Base-by-base conservation (phyloP, 768 basidiomycete genomes). In the Steccherinum ochraceum region DNA sequence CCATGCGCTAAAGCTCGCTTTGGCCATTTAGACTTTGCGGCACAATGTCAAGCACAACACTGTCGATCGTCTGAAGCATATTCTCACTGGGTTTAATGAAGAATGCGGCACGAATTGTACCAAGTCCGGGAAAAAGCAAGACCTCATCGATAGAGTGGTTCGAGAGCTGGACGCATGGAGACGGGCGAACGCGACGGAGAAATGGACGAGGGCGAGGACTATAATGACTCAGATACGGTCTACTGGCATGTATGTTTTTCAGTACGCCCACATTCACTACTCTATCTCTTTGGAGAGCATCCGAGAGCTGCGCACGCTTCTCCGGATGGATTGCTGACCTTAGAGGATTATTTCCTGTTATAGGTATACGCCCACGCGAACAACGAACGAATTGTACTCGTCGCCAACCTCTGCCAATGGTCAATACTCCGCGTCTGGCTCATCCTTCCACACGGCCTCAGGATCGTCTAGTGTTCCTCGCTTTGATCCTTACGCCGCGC, bases 51-150 rank as follows among this genome's bases (percentile, higher is more conserved):
- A 78, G 68, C 75, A 74, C 64, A 86, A 91, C 68, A 93, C 89
- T 5, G 91, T 93, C 56, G 89, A 91, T 67, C 82, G 75, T 67
- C 79, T 93, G 56, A 92, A 93, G 67, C 84, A 86, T 63, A 88
- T 93, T 58, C 72, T 93, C 51, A 66, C 73, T 35, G 84, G 84
- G 21, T 74, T 92, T 58, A 90, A 89, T 70, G 86, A 88, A 30
- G 84, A 89, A 64, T 90, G 89, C 61, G 69, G 70, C 48, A 78
- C 80, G 3, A 75, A 77, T 58, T 71, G 90, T 24, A 72, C 78
- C 49, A 89, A 88, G 67, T 76, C 86, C 11, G 90, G 90, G 23
- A 91, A 87, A 72, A 93, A 93, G 63, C 86, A 89, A 59, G 91
- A 92, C 26, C 77, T 92, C 44, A 89, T 91, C 62, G 86, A 90